These are phyloP conservation scores for Letharia columbiana DNA, from an alignment of 495 filamentous ascomycete species.

Conservation along the genomic window DNA sequence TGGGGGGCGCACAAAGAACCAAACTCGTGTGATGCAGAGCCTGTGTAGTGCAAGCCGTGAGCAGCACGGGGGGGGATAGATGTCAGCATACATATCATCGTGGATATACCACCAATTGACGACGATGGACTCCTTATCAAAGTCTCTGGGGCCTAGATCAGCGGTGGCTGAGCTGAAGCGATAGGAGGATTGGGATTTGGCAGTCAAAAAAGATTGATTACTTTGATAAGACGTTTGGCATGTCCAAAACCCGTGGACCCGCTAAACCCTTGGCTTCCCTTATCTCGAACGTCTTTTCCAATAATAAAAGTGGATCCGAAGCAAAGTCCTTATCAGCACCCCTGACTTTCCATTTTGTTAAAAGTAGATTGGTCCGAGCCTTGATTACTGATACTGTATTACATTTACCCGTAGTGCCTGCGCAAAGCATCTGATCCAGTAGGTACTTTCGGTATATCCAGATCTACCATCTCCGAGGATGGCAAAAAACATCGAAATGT, in stretches of 20 bases:
- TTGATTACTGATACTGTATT: neutral
- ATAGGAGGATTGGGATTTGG: neutral
- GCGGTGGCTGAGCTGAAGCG: neutral
- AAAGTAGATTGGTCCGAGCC: neutral
- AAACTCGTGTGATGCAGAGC: neutral
- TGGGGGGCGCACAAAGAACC: neutral
- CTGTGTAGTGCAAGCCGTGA: neutral
- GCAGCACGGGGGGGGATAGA: neutral
- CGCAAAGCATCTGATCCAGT: neutral
- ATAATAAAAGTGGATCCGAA: constrained; percentile 1
- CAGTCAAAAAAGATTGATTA: neutral
- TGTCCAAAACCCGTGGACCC: neutral
- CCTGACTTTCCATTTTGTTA: neutral
- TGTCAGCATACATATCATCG: constrained; percentile 13
- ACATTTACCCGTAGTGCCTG: neutral
- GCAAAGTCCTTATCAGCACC: constrained; percentile 12
- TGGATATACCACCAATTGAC: constrained; percentile 13
- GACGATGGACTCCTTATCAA: constrained; percentile 11
- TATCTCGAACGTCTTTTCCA: constrained; percentile 8
- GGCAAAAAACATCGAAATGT: neutral
- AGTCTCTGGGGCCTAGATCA: constrained; percentile 8
- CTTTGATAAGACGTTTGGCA: neutral
- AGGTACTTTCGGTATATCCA: neutral
- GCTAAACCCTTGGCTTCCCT: neutral
- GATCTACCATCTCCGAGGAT: constrained; percentile 16